These are phyloP conservation scores for Vinca minor DNA, from an alignment of 257 asterid species.

Conservation along the genomic window DNA sequence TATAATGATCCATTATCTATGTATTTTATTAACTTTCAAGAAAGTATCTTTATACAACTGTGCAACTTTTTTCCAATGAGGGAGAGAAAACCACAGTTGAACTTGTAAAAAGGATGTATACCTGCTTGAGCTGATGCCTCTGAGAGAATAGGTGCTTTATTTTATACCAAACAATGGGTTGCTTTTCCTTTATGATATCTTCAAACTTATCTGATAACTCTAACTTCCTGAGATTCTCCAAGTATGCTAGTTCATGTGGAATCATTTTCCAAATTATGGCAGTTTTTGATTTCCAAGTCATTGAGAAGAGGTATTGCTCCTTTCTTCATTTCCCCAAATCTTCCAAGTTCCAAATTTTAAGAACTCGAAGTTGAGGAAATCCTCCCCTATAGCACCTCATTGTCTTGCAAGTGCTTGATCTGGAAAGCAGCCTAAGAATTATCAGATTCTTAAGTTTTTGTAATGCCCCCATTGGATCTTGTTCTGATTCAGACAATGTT, in stretches of 20 bases:
- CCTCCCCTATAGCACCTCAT: slow-evolving; percentile 11
- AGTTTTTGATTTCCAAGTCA: slow-evolving; percentile 23
- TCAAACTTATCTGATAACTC: neutral
- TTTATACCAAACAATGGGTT: neutral
- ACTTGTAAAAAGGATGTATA: too few relatives aligned
- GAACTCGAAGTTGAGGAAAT: slow-evolving; percentile 15
- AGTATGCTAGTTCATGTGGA: slow-evolving; percentile 6
- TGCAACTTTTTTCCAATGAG: too few relatives aligned
- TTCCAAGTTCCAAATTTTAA: slow-evolving; percentile 23
- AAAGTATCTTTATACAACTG: too few relatives aligned
- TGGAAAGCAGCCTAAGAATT: slow-evolving; percentile 15
- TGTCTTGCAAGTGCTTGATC: neutral
- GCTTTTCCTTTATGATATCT: neutral
- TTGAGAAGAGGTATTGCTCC: slow-evolving; percentile 19
- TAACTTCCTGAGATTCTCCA: neutral
- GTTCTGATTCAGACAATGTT: slow-evolving; percentile 18
- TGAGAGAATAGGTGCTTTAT: neutral
- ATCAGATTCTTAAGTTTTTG: slow-evolving; percentile 15
- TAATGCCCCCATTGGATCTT: slow-evolving; percentile 20
- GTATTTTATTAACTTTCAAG: too few relatives aligned
- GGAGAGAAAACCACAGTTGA: too few relatives aligned
- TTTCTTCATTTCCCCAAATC: slow-evolving; percentile 6
- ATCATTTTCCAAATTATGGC: slow-evolving; percentile 11
- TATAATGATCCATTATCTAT: too few relatives aligned
- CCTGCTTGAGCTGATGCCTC: too few relatives aligned